Evolutionary conservation across 306 rosid genomes (phyloP).

Genomic region (Biancaea sappan): DNA sequence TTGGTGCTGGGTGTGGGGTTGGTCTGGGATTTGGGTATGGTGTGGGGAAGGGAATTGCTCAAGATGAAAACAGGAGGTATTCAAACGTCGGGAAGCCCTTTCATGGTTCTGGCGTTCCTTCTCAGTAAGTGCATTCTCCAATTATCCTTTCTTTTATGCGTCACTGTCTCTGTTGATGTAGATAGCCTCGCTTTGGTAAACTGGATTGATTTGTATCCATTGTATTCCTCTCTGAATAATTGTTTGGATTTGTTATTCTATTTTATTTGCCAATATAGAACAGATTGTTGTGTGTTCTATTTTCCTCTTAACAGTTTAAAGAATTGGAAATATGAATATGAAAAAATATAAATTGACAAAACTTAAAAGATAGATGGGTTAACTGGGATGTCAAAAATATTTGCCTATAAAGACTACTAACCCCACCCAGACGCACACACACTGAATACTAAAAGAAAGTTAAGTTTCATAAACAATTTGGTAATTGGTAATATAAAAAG

Average conservation of each 20-base stretch:
- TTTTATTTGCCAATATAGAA: not conserved
- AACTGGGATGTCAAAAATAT: not conserved
- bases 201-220: not conserved
- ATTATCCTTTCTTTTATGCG: constrained; percentile 16
- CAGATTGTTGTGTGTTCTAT: not conserved
- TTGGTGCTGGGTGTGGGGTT: constrained; percentile 90
- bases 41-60: constrained; percentile 79
- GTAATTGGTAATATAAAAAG: not conserved
- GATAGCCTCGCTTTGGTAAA: constrained; percentile 22
- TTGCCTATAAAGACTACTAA: not conserved
- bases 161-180: not conserved
- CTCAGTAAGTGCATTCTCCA: constrained; percentile 56
- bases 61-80: constrained; percentile 63
- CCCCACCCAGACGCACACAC: no score
- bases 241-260: not conserved
- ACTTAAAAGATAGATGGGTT: not conserved
- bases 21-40: constrained; percentile 94
- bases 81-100: constrained; percentile 69
- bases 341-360: no score
- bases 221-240: not conserved
- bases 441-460: no score
- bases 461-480: not conserved
- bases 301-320: no score
- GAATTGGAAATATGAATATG: no score
- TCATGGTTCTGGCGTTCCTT: constrained; percentile 37